Base-by-base conservation (phyloP, 1,284 basidiomycete genomes). In the Malassezia globosa region DNA sequence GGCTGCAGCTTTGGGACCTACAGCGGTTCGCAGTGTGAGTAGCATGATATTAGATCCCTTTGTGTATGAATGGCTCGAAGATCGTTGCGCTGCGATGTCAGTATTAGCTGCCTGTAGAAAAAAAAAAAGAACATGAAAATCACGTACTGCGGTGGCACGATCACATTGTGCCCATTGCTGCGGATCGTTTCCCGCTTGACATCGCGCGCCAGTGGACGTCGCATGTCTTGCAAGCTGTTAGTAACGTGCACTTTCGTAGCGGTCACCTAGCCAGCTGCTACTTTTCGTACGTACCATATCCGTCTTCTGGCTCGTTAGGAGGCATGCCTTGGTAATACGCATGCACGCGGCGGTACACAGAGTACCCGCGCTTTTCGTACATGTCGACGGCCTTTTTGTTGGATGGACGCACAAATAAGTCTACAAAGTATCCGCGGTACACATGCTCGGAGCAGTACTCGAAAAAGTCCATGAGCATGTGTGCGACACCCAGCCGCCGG, bases 331-430 rank as follows among this genome's bases (percentile, higher is more conserved):
- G 82, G 73, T 92, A 92, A 72, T 92, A 92, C 62, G 85, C 84
- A 53, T 79, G 77, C 37, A 92, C 87, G 50, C 83, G 76, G 31
- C 86, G 76, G 72, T 84, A 92, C 11, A 90, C 85, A 59, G 82
- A 84, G 62, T 92, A 92, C 3, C 84, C 87, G 61, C 89, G 75
- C 18, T 79, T 77, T 63, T 92, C 84, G 69, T 92, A 92, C 82
- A 92, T 84, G 13, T 83, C 84, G 14, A 86, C 76, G 37, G 66
- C 65, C 2, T 41, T 59, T 2, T 38, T 43, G 39, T 68, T 69
- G 56, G 81, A 81, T 58, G 84, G 85, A 46, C 87, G 80, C 41
- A 90, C 88, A 69, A 87, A 92, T 16, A 92, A 78, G 73, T 92
- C 87, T 39, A 92, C 85, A 63, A 90, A 92, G 75, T 78, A 84